Evolutionary conservation across 176 grass and related monocot genomes (phyloP).

Genomic region (Aegilops speltoides): DNA sequence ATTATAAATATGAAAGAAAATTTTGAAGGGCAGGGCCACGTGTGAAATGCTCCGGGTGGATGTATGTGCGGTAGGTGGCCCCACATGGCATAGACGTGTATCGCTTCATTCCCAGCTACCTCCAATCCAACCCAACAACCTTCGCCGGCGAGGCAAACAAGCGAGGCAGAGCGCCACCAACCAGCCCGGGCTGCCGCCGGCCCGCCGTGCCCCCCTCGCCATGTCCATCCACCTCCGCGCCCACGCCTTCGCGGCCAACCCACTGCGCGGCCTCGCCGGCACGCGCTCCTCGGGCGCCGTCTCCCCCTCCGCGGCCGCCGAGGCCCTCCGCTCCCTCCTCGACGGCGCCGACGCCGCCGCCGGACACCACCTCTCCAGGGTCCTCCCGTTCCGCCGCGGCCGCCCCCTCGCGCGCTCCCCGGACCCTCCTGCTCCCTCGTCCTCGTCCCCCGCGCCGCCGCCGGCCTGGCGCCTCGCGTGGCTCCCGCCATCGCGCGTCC

Average conservation of each 20-base stretch:
- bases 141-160: not conserved
- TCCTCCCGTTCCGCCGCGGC: slow-evolving; percentile 78
- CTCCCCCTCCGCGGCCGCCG: slow-evolving; percentile 42
- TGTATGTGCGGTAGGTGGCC: not conserved
- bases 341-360: slow-evolving; percentile 25
- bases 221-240: slow-evolving; percentile 66
- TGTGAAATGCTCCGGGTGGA: too few species aligned
- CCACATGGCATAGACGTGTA: not conserved
- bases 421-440: slow-evolving; percentile 1
- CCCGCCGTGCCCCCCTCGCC: slow-evolving; percentile 18
- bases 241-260: slow-evolving; percentile 64
- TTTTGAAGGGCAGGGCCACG: too few species aligned
- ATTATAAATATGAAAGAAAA: too few species aligned
- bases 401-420: slow-evolving; percentile 60
- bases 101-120: not conserved
- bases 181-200: not conserved
- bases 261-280: slow-evolving; percentile 49
- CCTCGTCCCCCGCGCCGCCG: slow-evolving; percentile 5
- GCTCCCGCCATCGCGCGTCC: slow-evolving; percentile 53
- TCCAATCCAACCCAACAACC: not conserved
- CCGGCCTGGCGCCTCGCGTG: slow-evolving; percentile 67
- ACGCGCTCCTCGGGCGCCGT: slow-evolving; percentile 1
- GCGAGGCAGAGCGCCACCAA: not conserved
- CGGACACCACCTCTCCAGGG: slow-evolving; percentile 27
- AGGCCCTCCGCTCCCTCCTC: slow-evolving; percentile 52